phyloP scores from a whole-genome alignment of 2,329 filamentous ascomycete species.

The Stemphylium beticola region DNA sequence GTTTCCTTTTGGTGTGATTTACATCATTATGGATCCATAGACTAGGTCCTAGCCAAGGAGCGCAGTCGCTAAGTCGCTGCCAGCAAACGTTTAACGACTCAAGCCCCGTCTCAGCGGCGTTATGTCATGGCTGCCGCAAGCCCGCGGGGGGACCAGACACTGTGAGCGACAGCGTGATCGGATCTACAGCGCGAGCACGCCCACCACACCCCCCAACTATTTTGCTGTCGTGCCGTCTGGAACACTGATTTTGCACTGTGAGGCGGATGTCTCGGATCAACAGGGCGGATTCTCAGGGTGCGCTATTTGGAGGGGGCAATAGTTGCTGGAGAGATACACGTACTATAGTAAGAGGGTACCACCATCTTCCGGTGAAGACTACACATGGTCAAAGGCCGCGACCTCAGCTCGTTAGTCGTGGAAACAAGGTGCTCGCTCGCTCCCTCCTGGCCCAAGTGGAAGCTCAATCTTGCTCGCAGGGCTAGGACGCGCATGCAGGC shows the following conservation, averaged over 20 bases:
- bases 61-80: slow-evolving; percentile 25
- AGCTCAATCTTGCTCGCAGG: slow-evolving; percentile 6
- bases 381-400: not conserved
- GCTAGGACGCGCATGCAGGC: slow-evolving; percentile 17
- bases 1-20: slow-evolving; percentile 14
- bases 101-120: slow-evolving; percentile 28
- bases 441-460: too few species aligned
- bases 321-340: not conserved
- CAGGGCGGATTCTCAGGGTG: not conserved
- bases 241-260: too few species aligned
- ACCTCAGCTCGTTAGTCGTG: slow-evolving; percentile 3
- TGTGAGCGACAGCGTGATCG: not conserved
- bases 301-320: not conserved
- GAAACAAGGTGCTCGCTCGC: slow-evolving; percentile 18
- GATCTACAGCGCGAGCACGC: slow-evolving; percentile 12
- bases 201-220: too few species aligned
- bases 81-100: slow-evolving; percentile 32
- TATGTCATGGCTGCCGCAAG: slow-evolving; percentile 15
- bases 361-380: slow-evolving; percentile 8
- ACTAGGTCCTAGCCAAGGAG: slow-evolving; percentile 8
- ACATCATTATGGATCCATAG: slow-evolving; percentile 27
- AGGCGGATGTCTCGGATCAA: slow-evolving; percentile 16
- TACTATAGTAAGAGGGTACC: not conserved
- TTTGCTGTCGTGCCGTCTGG: too few species aligned
- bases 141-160: slow-evolving; percentile 5